Evolutionary conservation across 768 basidiomycete species (phyloP), one percentile per base, ranked within the genome.

Genomic region (Coprinopsis sp.): DNA sequence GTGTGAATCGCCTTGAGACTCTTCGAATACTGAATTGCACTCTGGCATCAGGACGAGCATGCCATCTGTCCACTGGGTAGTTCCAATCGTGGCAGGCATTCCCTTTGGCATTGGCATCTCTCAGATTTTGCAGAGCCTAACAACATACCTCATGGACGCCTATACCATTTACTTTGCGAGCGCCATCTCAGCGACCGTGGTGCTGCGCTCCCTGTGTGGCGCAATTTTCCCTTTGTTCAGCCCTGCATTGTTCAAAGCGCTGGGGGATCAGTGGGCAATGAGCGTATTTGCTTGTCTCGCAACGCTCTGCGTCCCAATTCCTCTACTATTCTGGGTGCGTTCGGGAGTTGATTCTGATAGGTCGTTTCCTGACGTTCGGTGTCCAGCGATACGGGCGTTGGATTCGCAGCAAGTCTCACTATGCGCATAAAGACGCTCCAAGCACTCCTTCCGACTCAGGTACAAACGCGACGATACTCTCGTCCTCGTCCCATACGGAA

Each of bases 61-160:
- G 33, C 77, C 78, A 1, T 64, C 66, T 1, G 62, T 82, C 0
- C 85, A 78, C 56, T 86, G 79, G 78, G 76, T 83, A 47, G 78
- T 81, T 2, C 80, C 84, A 11, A 78, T 87, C 60, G 61, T 86
- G 30, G 79, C 78, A 14, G 81, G 78, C 13, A 65, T 77, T 10
- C 84, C 84, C 11, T 87, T 87, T 60, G 87, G 86, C 21, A 58
- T 67, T 14, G 79, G 80, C 13, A 74, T 82, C 47, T 73, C 83
- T n/a, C 69, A 79, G 51, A 77, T 87, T 47, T 68, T 86, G 65
- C 75, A 81, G 53, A 74, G 76, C 36, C 63, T 83, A n/a, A 76
- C 80, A 33, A 77, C 79, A 3, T 87, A 87, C 65, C 69, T 87
- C 47, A 81, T 88, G 75, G 84, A 87, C 56, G 67, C 78, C 12